Evolutionary conservation across 306 rosid genomes (phyloP), one percentile per base, ranked within the genome.

Genomic region (Prunus mongolica): DNA sequence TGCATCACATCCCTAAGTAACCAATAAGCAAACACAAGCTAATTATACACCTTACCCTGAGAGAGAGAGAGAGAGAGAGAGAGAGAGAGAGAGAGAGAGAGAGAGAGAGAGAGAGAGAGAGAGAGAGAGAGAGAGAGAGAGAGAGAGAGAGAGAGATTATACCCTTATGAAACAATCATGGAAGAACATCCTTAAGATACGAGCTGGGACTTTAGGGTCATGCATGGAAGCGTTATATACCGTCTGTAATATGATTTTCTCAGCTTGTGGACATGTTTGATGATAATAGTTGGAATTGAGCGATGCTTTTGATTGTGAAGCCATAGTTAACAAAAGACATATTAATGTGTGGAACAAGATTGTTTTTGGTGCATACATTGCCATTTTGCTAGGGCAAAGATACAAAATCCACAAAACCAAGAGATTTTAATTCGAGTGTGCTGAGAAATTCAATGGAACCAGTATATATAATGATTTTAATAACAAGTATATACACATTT

Each of bases 161-260:
- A 92, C 97, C 96, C 93, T 88, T 73, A 90, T 79, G 83, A 90
- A 90, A 82, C 93, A 92, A 55, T 90, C 97, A 67, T 86, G 97
- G 84, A 92, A 90, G 84, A 90, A 88, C 91, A 92, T 86, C 76
- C 96, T 84, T 24, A 90, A 80, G 73, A 88, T 73, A 41, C 92
- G 87, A 77, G 97, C 87, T 13, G 93, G 96, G 30, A 88, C 92
- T 84, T 80, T 90, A 8, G 89, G 86, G 47, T 92, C 93, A 55
- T 81, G 38, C 41, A 28, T 70, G 52, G 93, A 84, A 68, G 97
- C 93, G 16, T 79, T 82, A 12, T 72, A 82, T 49, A 92, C 91
- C 0, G 92, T 80, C 30, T 84, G 88, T 4, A 82, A 80, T 46
- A 92, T 84, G 38, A 92, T 84, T 27, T 86, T 85, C 78, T 92